A percentile compares a stretch with the other conserved stretches of the same genome.
phyloP scores from a whole-genome alignment of 306 rosid species.

The Prunus kanzakura region DNA sequence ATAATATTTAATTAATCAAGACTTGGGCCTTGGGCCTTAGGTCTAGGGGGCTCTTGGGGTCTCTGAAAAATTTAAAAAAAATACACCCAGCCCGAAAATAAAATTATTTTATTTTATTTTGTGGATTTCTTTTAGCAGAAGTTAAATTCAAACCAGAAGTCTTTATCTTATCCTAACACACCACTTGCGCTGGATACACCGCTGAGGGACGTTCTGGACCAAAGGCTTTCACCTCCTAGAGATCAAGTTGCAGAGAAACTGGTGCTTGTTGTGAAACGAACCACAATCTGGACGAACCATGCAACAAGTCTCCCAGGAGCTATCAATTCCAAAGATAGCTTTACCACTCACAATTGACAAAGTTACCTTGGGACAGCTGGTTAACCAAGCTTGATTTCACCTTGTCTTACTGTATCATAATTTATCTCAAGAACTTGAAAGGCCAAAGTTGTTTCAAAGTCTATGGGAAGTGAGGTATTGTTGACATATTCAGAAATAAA shows the following conservation, averaged over 20 bases:
- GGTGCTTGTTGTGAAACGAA: no score
- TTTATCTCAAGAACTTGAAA: not conserved
- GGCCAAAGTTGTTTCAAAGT: not conserved
- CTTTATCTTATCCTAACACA: not conserved
- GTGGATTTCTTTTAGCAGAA: no score
- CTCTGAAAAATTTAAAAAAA: no score
- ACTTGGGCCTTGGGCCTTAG: no score
- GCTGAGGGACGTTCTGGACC: constrained; percentile 23
- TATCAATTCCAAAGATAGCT: no score
- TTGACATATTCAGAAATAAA: constrained; percentile 7
- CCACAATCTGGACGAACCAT: constrained; percentile 10
- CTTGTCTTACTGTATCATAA: not conserved
- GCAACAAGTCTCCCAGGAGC: constrained; percentile 8
- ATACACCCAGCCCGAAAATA: no score
- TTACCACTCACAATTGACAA: no score
- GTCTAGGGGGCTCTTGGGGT: no score
- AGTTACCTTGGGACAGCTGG: no score
- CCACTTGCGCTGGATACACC: not conserved
- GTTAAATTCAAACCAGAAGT: no score
- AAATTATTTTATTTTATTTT: no score
- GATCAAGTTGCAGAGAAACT: not conserved
- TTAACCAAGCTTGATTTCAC: not conserved
- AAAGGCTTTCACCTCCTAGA: not conserved
- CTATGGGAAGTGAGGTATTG: not conserved
- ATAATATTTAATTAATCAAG: no score